Evolutionary conservation across 805 yeast genomes (phyloP), one percentile per base, ranked within the genome.

Genomic region (Geotrichum ghanense): DNA sequence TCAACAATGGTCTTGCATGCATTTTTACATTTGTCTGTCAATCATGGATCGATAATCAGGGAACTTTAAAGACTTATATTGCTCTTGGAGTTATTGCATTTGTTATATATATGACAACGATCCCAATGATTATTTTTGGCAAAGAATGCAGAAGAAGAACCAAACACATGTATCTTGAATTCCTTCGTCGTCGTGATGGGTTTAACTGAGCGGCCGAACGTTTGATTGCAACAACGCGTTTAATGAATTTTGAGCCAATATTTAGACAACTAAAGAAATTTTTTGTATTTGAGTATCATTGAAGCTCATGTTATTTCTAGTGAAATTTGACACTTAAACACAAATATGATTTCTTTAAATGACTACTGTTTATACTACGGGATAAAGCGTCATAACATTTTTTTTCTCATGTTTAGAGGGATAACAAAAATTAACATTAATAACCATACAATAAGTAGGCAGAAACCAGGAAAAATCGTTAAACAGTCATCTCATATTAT

Each of bases 91-190:
- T 73, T 3, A 65, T 81, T 49, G 70, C 76, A 52, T 69, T 74
- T 46, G 57, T 76, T 37, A 67, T 71, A 51, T 75, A 79, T 70
- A 67, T 73, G 49, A 52, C 74, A 26, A 74, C 79, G 7, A 57
- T 78, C 43, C 86, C 86, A 22, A 71, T 74, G 60, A 71, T 78
- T 41, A 59, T 65, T 20, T 80, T 73, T 66, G 88, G 88, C 7
- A 79, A 80, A 58, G 53, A 58, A 14, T 74, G 78, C 61, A 68
- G 88, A 55, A 66, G 41, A 31, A 34, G 45, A 41, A 53, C 57
- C 41, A 53, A 48, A 22, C 44, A 44, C 16, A 45, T 43, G 53
- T 53, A 53, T 25, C 21, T 45, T 42, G 41, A 45, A 39, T 53
- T 53, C 42, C 21, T 39, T 6, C 10, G 12, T 6, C 20, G 23